Conservation (phyloP, 345 rosid species). For the Eutrema heterophyllum region DNA sequence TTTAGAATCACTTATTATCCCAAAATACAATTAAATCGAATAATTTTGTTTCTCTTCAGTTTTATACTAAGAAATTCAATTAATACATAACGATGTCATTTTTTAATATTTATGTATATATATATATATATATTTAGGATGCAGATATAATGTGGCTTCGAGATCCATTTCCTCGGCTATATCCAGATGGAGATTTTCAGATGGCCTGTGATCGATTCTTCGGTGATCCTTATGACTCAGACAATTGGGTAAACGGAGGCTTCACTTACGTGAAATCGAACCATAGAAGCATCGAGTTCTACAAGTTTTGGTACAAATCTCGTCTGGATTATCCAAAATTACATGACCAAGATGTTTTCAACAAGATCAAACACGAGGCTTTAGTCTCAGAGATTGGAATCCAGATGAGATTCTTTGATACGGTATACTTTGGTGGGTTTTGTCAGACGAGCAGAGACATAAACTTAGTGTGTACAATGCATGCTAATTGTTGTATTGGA, state of each 20-base stretch:
- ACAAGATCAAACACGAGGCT: conserved; percentile 48
- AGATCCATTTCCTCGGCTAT: conserved; percentile 65
- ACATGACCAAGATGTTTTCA: conserved; percentile 82
- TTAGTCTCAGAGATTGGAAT: conserved; percentile 34
- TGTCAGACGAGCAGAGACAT: conserved; percentile 57
- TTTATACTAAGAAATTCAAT: neutral
- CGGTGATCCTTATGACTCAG: conserved; percentile 37
- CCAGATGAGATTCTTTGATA: conserved; percentile 54
- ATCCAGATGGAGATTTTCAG: conserved; percentile 60
- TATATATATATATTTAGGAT: conserved; percentile 39
- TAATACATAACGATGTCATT: neutral
- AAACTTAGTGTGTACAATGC: conserved; percentile 67
- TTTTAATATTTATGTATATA: neutral
- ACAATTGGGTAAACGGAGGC: conserved; percentile 65
- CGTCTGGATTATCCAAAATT: conserved; percentile 40
- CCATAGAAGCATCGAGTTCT: conserved; percentile 45
- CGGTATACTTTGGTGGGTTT: conserved; percentile 66
- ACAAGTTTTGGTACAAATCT: conserved; percentile 64
- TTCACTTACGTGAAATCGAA: conserved; percentile 62
- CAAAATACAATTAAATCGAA: neutral
- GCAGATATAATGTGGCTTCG: conserved; percentile 79
- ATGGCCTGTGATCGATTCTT: conserved; percentile 65
- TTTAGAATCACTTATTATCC: neutral
- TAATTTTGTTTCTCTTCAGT: neutral
- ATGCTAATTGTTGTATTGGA: conserved; percentile 81